phyloP scores from a whole-genome alignment of 169 alveolate species.

The Eimeria falciformis region DNA sequence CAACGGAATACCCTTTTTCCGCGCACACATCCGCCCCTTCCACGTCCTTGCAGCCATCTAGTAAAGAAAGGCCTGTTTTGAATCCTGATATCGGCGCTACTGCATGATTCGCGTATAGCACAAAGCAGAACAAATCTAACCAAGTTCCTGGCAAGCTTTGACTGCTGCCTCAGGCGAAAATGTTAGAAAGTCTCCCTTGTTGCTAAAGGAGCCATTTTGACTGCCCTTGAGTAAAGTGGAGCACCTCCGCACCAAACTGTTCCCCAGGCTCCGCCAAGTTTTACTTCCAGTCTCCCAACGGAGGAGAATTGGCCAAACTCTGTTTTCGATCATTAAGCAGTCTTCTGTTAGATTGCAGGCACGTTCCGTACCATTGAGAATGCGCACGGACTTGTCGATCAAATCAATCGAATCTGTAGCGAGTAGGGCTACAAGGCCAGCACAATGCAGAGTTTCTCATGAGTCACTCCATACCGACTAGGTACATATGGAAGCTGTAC shows the following conservation, averaged over 20 bases:
- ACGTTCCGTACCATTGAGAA: constrained; percentile 83
- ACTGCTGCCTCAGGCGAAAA: constrained; percentile 88
- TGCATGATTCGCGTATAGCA: background rate
- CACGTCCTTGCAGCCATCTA: constrained; percentile 85
- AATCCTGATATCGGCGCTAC: constrained; percentile 75
- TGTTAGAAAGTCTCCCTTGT: constrained; percentile 70
- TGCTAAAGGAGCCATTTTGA: constrained; percentile 5
- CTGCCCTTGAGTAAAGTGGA: background rate
- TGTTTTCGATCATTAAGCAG: background rate
- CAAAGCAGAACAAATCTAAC: background rate
- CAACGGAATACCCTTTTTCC: constrained; percentile 86
- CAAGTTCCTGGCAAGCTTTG: constrained; percentile 88
- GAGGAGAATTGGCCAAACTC: constrained; percentile 82
- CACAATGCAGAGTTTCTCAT: background rate
- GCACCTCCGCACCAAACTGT: constrained; percentile 81
- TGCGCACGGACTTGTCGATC: constrained; percentile 88
- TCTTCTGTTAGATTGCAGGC: background rate
- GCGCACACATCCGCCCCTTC: constrained; percentile 89
- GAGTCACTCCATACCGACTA: constrained; percentile 29
- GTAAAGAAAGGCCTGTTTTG: constrained; percentile 83
- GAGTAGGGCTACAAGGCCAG: background rate
- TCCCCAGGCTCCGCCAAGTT: constrained; percentile 82
- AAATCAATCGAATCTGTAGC: constrained; percentile 84
- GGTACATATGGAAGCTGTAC: constrained; percentile 64
- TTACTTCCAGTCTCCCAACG: constrained; percentile 83